Evolutionary conservation across 257 asterid species (phyloP).

Genomic region (Osmanthus fragrans): DNA sequence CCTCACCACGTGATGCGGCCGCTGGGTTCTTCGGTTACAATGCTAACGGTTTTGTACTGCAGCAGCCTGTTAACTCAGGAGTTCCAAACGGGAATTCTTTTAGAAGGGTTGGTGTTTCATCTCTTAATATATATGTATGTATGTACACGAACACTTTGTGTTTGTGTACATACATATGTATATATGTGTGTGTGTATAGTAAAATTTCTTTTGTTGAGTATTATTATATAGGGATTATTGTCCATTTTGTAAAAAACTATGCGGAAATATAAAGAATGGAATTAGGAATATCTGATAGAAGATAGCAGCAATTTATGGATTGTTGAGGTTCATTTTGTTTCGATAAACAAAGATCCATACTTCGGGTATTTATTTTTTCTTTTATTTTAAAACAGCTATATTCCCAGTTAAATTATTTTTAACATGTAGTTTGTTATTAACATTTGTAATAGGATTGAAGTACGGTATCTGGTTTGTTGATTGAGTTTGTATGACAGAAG

Average conservation of each 20-base stretch:
- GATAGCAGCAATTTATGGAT: neutral
- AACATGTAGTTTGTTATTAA: neutral
- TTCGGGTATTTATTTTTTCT: neutral
- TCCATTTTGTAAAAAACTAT: neutral
- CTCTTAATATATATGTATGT: neutral
- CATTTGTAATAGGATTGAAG: neutral
- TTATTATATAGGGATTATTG: neutral
- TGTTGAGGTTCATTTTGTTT: neutral
- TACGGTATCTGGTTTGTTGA: conserved; percentile 16
- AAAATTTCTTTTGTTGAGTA: neutral
- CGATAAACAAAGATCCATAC: neutral
- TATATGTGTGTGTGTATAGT: too few species aligned
- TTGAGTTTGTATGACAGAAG: conserved; percentile 40
- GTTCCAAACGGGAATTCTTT: conserved; percentile 47
- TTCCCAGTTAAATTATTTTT: neutral
- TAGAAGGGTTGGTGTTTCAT: conserved; percentile 57
- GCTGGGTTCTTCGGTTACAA: conserved; percentile 66
- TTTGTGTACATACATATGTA: too few species aligned
- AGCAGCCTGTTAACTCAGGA: conserved; percentile 54
- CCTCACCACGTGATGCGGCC: conserved; percentile 34
- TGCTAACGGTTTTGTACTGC: conserved; percentile 54
- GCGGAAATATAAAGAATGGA: neutral
- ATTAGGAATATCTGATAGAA: neutral
- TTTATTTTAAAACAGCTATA: neutral
- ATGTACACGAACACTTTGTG: too few species aligned